These are phyloP conservation scores for Coprinopsis marcescibilis DNA, from an alignment of 768 basidiomycete species.

Conservation along the genomic window DNA sequence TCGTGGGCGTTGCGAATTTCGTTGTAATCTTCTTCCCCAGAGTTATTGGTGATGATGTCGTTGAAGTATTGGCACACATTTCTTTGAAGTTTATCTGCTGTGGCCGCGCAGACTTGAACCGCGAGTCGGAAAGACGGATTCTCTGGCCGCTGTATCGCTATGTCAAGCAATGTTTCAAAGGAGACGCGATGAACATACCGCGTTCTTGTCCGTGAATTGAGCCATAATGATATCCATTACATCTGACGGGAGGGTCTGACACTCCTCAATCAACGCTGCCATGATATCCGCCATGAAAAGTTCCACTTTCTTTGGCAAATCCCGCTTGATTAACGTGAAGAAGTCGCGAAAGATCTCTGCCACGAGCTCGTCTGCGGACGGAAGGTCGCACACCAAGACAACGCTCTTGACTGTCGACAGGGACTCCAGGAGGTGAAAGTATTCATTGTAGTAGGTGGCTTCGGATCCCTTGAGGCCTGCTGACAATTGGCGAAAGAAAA, in stretches of 20 bases:
- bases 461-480: conserved; percentile 71
- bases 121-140: conserved; percentile 79
- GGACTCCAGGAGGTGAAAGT: conserved; percentile 91
- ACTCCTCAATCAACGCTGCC: conserved; percentile 85
- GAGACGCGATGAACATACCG: conserved; percentile 38
- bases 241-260: conserved; percentile 64
- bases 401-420: conserved; percentile 93
- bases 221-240: conserved; percentile 78
- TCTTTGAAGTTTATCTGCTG: conserved; percentile 82
- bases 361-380: conserved; percentile 80
- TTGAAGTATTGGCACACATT: conserved; percentile 91
- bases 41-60: conserved; percentile 68
- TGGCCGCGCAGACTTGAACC: conserved; percentile 76
- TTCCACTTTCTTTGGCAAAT: conserved; percentile 73
- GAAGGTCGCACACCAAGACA: conserved; percentile 89
- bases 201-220: conserved; percentile 79
- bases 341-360: conserved; percentile 77
- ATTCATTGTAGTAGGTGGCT: conserved; percentile 84
- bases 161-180: not conserved
- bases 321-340: conserved; percentile 73
- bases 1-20: conserved; percentile 76
- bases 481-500: conserved; percentile 86
- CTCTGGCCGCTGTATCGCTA: conserved; percentile 46
- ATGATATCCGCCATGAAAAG: conserved; percentile 87
- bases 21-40: conserved; percentile 58